Conservation (phyloP, 345 rosid species). For the Anacardium occidentale region DNA sequence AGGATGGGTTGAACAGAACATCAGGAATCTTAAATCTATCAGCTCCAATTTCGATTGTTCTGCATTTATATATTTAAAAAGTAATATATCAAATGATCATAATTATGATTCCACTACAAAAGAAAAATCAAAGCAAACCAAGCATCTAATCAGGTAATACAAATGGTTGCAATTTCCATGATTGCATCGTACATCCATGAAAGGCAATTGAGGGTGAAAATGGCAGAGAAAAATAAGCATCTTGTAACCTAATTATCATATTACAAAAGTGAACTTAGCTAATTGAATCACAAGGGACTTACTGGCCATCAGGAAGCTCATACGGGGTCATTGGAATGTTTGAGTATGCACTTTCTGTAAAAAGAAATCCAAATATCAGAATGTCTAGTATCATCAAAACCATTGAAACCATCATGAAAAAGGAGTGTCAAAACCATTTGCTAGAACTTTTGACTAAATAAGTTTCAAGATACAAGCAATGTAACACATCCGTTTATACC, state of each 20-base stretch:
- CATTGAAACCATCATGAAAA: not conserved
- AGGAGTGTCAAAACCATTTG: not conserved
- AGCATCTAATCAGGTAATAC: not conserved
- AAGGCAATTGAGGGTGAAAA: not conserved
- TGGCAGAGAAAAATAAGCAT: not conserved
- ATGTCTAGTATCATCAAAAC: not conserved
- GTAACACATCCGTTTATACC: not conserved
- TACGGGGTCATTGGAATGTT: constrained; percentile 97
- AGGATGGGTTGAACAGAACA: constrained; percentile 84
- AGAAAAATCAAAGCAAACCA: not conserved
- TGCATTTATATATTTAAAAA: constrained; percentile 31
- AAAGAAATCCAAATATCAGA: constrained; percentile 23
- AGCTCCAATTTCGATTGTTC: constrained; percentile 96
- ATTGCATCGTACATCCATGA: no score
- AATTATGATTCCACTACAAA: not conserved
- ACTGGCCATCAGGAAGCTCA: constrained; percentile 99
- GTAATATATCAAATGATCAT: constrained; percentile 1
- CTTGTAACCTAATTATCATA: constrained; percentile 5
- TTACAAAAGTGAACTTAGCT: not conserved
- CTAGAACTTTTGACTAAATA: not conserved
- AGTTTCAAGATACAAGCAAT: not conserved
- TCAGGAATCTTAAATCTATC: constrained; percentile 98
- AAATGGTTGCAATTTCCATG: no score
- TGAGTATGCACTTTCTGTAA: constrained; percentile 78
- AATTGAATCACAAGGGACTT: constrained; percentile 37